A percentile compares a stretch with the other conserved stretches of the same genome.
Evolutionary conservation across 2,329 filamentous ascomycete species (phyloP).

Genomic region (Aotearoamyces nothofagi): DNA sequence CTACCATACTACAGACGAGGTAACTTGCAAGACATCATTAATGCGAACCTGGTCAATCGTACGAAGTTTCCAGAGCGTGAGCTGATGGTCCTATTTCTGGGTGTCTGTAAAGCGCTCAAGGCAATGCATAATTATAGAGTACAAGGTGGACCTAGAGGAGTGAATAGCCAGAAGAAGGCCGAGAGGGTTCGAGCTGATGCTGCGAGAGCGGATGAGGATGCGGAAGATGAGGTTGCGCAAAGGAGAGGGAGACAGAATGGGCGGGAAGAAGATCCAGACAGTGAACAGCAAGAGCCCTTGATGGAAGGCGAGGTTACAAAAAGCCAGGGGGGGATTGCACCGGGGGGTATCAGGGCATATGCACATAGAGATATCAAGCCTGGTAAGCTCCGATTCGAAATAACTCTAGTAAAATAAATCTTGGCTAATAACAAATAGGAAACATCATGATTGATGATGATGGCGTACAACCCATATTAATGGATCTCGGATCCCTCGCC

Average conservation of each 20-base stretch:
- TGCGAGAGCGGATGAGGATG: constrained; percentile 25
- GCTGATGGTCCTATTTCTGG: constrained; percentile 81
- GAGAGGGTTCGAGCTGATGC: constrained; percentile 21
- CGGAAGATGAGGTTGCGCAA: constrained; percentile 20
- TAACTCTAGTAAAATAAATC: background rate
- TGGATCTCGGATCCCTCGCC: constrained; percentile 90
- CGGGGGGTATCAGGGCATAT: constrained; percentile 63
- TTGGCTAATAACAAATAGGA: constrained; percentile 26
- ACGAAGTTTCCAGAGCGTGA: constrained; percentile 75
- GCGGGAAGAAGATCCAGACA: constrained; percentile 40
- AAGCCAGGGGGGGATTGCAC: constrained; percentile 50
- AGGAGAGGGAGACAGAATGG: constrained; percentile 26
- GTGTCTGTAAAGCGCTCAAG: constrained; percentile 75
- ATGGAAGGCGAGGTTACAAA: constrained; percentile 64
- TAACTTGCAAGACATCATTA: constrained; percentile 96
- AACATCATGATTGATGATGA: constrained; percentile 98
- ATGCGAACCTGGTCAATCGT: constrained; percentile 94
- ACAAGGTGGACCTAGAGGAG: constrained; percentile 38
- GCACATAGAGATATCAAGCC: constrained; percentile 96
- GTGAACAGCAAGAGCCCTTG: constrained; percentile 64
- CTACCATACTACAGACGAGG: constrained; percentile 90
- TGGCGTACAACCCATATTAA: constrained; percentile 77
- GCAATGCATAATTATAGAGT: constrained; percentile 84
- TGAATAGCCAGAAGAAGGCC: constrained; percentile 30
- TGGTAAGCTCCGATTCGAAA: constrained; percentile 40